Percentiles rank a stretch among this genome's conserved stretches.
Evolutionary conservation across 352 stramenopile genomes (phyloP).

Genomic region (Thraustochytrium striatum): DNA sequence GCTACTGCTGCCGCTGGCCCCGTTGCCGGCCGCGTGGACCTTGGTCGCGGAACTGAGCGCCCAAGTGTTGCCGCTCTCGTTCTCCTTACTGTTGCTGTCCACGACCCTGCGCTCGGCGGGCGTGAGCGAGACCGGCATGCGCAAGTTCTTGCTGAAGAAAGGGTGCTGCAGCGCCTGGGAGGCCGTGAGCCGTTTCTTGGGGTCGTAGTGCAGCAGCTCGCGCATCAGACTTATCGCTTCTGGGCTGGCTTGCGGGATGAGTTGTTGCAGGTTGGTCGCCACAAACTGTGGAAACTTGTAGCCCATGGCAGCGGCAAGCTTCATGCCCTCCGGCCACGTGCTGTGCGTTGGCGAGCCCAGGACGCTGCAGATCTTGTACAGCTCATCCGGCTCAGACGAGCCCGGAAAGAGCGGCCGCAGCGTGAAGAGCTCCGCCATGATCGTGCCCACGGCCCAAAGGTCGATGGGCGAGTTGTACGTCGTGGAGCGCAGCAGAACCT

Average conservation of each 20-base stretch:
- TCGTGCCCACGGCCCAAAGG: conserved; percentile 92
- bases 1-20: neutral
- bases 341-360: conserved; percentile 79
- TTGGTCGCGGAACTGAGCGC: too few species aligned
- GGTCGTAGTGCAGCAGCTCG: conserved; percentile 86
- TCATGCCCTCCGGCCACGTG: conserved; percentile 85
- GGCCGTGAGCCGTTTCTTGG: conserved; percentile 81
- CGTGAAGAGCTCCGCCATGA: conserved; percentile 95
- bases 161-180: conserved; percentile 87
- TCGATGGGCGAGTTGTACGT: conserved; percentile 96
- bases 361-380: conserved; percentile 95
- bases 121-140: conserved; percentile 9
- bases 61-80: too few species aligned
- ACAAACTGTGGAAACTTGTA: conserved; percentile 89
- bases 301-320: conserved; percentile 87
- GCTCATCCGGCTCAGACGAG: conserved; percentile 90
- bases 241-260: conserved; percentile 60
- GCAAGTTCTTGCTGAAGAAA: conserved; percentile 69
- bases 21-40: neutral
- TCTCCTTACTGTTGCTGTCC: too few species aligned
- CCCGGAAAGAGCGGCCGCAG: conserved; percentile 94
- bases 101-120: neutral
- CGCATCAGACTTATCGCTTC: conserved; percentile 74
- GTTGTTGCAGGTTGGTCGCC: conserved; percentile 15
- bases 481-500: conserved; percentile 87